phyloP scores from a whole-genome alignment of 805 yeast genomes.

The Cyberlindnera mrakii region DNA sequence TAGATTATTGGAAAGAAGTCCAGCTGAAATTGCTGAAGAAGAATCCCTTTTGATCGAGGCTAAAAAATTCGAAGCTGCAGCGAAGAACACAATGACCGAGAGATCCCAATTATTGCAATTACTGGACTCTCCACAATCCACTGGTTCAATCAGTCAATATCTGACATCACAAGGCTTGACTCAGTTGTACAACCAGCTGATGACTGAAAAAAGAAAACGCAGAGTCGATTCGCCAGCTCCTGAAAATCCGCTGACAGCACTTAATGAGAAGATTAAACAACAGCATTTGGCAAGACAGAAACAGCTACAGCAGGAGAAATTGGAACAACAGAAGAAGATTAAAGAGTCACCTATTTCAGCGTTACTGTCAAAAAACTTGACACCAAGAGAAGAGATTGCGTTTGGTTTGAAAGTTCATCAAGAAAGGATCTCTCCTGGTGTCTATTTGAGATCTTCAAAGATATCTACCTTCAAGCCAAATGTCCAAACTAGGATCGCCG shows the following conservation, averaged over 20 bases:
- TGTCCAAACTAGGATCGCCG: constrained; percentile 53
- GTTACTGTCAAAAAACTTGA: constrained; percentile 37
- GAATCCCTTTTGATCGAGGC: constrained; percentile 92
- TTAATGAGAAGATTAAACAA: constrained; percentile 29
- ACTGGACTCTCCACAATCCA: constrained; percentile 79
- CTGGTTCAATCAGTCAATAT: constrained; percentile 70
- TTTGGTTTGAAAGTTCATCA: constrained; percentile 79
- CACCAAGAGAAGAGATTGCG: constrained; percentile 74
- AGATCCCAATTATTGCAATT: constrained; percentile 71
- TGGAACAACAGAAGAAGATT: constrained; percentile 17
- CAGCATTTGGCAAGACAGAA: constrained; percentile 22
- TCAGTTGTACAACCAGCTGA: constrained; percentile 73
- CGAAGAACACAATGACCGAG: constrained; percentile 81
- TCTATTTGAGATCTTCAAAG: constrained; percentile 71
- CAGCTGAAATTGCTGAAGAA: constrained; percentile 97
- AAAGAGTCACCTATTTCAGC: constrained; percentile 30
- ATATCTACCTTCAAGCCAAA: constrained; percentile 76
- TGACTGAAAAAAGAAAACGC: constrained; percentile 58
- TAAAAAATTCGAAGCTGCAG: constrained; percentile 83
- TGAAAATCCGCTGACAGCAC: constrained; percentile 38
- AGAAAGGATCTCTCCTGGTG: constrained; percentile 66
- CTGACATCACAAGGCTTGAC: constrained; percentile 85
- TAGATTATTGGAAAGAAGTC: constrained; percentile 72
- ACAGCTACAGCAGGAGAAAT: constrained; percentile 19
- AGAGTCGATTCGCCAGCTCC: constrained; percentile 35